These are phyloP conservation scores for Wickerhamiella pararugosa DNA, from an alignment of 1,139 yeast species.

Conservation along the genomic window DNA sequence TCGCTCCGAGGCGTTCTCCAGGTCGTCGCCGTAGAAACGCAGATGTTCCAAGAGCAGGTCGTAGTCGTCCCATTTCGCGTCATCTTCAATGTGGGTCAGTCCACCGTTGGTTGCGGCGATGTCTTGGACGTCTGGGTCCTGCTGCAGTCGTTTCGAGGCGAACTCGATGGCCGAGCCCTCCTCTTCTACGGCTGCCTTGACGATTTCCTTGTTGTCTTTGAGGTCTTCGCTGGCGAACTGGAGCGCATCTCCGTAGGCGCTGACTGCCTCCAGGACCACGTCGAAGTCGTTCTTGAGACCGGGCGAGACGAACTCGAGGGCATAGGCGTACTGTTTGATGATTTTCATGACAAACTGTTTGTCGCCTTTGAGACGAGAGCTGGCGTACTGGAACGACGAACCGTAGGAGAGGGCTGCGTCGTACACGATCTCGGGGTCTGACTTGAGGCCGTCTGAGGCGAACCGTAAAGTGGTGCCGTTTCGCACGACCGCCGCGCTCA, in stretches of 20 bases:
- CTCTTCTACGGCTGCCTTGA: slow-evolving; percentile 3
- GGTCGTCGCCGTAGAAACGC: too few relatives aligned
- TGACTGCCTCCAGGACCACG: slow-evolving; percentile 4
- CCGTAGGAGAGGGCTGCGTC: slow-evolving; percentile 6
- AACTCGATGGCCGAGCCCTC: slow-evolving; percentile 4
- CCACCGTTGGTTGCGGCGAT: too few relatives aligned
- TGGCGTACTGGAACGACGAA: slow-evolving; percentile 1
- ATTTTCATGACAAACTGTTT: background rate
- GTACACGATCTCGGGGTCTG: slow-evolving; percentile 6
- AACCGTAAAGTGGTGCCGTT: background rate
- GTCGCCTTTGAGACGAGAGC: background rate
- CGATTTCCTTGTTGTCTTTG: slow-evolving; percentile 3
- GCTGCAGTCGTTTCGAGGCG: slow-evolving; percentile 4
- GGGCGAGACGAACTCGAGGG: slow-evolving; percentile 1
- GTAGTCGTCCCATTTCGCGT: too few relatives aligned
- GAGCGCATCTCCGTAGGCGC: slow-evolving; percentile 4
- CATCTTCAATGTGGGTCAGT: too few relatives aligned
- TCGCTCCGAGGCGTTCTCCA: background rate
- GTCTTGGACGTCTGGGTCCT: slow-evolving; percentile 1
- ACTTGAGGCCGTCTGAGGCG: background rate
- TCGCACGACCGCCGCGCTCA: slow-evolving; percentile 4
- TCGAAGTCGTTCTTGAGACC: slow-evolving; percentile 4
- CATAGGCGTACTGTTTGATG: background rate
- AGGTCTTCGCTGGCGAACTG: slow-evolving; percentile 4
- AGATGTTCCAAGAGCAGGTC: too few relatives aligned